Percentiles rank a stretch among this genome's conserved stretches.
These are phyloP conservation scores for Helianthus annuus DNA, from an alignment of 129 eudicot genomes.

Conservation along the genomic window DNA sequence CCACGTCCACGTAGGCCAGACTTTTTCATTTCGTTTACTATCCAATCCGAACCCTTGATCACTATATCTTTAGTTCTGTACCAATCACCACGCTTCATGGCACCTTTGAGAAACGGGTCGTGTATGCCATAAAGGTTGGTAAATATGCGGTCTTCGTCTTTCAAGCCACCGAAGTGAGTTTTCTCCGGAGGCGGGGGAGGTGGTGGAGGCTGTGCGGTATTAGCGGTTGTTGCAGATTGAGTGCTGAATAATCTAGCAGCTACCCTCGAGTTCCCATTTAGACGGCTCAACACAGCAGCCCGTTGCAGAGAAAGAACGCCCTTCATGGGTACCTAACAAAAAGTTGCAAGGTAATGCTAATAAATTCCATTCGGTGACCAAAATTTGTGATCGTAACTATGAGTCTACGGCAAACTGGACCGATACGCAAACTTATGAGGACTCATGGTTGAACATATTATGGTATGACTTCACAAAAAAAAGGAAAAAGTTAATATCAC, in stretches of 20 bases:
- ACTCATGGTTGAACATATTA: neutral
- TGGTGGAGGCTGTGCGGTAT: conserved; percentile 59
- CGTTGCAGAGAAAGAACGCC: conserved; percentile 74
- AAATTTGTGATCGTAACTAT: neutral
- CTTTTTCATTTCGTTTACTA: conserved; percentile 89
- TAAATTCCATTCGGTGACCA: conserved; percentile 1
- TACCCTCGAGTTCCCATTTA: conserved; percentile 42
- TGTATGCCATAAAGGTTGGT: conserved; percentile 86
- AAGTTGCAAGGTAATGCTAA: neutral
- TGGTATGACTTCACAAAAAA: neutral
- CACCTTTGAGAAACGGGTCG: conserved; percentile 97
- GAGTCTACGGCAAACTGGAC: neutral
- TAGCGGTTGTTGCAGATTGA: conserved; percentile 79
- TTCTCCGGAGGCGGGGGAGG: conserved; percentile 94
- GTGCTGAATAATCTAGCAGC: conserved; percentile 70
- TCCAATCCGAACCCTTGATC: conserved; percentile 95
- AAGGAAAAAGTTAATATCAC: neutral
- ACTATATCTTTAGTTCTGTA: conserved; percentile 89
- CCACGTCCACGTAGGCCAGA: conserved; percentile 99
- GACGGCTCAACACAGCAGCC: conserved; percentile 46
- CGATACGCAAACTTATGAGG: neutral
- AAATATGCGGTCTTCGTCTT: conserved; percentile 96
- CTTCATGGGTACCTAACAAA: conserved; percentile 66
- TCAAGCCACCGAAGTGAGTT: conserved; percentile 94
- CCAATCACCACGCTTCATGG: conserved; percentile 98